Evolutionary conservation across 2,329 filamentous ascomycete genomes (phyloP).

Genomic region (Simplicillium sp.): DNA sequence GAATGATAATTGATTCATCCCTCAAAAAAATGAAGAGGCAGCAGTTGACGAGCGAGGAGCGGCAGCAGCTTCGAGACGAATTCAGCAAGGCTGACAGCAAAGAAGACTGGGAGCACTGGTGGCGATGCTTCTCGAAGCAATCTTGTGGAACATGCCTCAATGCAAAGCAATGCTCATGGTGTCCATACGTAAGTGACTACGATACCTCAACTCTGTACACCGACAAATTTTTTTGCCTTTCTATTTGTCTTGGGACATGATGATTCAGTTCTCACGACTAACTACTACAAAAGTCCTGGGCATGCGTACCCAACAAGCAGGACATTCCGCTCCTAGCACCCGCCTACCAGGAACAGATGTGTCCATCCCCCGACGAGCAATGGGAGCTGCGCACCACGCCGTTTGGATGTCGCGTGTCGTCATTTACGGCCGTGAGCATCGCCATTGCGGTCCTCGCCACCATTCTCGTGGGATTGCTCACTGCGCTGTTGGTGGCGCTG

Average conservation of each 20-base stretch:
- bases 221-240: too few species aligned
- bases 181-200: conserved; percentile 34
- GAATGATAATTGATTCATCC: background rate
- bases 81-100: too few species aligned
- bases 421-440: conserved; percentile 20
- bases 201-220: background rate
- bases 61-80: too few species aligned
- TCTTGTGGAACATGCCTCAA: conserved; percentile 37
- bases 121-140: conserved; percentile 41
- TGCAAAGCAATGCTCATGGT: conserved; percentile 38
- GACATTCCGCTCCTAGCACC: conserved; percentile 38
- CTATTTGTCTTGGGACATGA: too few species aligned
- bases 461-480: conserved; percentile 14
- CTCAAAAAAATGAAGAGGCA: background rate
- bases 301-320: conserved; percentile 43
- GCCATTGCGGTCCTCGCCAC: conserved; percentile 18
- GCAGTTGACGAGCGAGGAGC: too few species aligned
- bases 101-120: conserved; percentile 26
- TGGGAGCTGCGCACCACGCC: conserved; percentile 27
- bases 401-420: conserved; percentile 25
- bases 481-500: too few species aligned
- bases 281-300: conserved; percentile 33
- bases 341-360: conserved; percentile 37
- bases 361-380: conserved; percentile 37
- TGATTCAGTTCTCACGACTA: background rate